Evolutionary conservation across 2,329 filamentous ascomycete species (phyloP).

Genomic region (Pseudofabraea citricarpa): DNA sequence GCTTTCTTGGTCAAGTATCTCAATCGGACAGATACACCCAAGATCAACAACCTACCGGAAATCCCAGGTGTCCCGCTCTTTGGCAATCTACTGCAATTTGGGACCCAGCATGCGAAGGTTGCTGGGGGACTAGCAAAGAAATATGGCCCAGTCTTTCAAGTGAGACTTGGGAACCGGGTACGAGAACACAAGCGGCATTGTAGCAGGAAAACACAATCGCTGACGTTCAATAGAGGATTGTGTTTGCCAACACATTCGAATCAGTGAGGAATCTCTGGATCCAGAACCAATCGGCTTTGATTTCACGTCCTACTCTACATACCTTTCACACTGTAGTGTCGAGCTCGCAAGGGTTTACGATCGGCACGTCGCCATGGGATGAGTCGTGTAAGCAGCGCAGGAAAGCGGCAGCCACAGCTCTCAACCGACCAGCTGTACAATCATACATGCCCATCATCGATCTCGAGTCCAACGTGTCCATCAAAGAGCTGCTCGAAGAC

Average conservation of each 20-base stretch:
- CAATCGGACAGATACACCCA: conserved; percentile 49
- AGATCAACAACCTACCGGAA: conserved; percentile 57
- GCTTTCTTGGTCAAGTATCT: conserved; percentile 26
- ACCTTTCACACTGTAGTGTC: conserved; percentile 80
- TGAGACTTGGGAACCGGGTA: conserved; percentile 65
- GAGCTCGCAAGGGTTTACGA: conserved; percentile 72
- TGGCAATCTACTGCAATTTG: conserved; percentile 58
- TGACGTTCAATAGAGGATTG: conserved; percentile 47
- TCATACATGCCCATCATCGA: conserved; percentile 81
- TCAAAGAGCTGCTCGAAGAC: conserved; percentile 66
- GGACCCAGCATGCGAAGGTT: conserved; percentile 49
- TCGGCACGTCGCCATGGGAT: conserved; percentile 80
- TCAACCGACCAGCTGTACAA: conserved; percentile 71
- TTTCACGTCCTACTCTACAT: conserved; percentile 73
- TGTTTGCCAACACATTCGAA: conserved; percentile 76
- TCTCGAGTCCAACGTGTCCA: conserved; percentile 66
- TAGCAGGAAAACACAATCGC: neutral
- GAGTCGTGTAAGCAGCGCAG: conserved; percentile 73
- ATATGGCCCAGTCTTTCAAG: conserved; percentile 62
- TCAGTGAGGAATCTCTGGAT: conserved; percentile 72
- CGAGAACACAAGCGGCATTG: neutral
- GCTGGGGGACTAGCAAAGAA: conserved; percentile 53
- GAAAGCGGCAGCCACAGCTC: conserved; percentile 73
- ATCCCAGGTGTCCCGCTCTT: conserved; percentile 58
- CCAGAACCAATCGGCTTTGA: conserved; percentile 71